Conservation (phyloP, 208 protist species). For the Leishmania aethiopica region DNA sequence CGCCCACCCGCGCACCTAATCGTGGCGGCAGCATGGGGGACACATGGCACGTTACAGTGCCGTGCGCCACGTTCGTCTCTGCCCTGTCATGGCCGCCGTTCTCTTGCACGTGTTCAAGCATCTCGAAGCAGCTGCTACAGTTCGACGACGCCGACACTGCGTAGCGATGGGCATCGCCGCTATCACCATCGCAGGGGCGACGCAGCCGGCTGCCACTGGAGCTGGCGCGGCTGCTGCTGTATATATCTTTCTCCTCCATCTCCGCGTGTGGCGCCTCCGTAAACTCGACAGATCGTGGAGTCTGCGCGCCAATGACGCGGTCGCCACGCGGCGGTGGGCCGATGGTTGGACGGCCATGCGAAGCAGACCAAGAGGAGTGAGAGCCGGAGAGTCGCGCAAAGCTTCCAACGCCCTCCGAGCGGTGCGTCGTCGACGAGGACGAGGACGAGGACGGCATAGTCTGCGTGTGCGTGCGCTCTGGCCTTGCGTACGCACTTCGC, state of each 20-base stretch:
- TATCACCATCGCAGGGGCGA: neutral
- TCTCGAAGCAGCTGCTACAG: neutral
- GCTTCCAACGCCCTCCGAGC: conserved; percentile 16
- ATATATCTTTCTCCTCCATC: conserved; percentile 2
- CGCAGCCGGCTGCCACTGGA: neutral
- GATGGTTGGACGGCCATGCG: neutral
- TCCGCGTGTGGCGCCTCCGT: conserved; percentile 20
- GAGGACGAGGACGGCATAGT: neutral
- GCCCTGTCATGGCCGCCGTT: too few relatives aligned
- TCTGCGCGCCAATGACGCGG: neutral
- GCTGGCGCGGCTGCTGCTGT: neutral
- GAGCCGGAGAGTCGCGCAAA: conserved; percentile 2
- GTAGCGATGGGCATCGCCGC: neutral
- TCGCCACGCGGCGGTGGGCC: neutral
- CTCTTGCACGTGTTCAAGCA: neutral
- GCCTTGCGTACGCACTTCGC: too few relatives aligned
- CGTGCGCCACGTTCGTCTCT: neutral
- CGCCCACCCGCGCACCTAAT: neutral
- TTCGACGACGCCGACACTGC: neutral
- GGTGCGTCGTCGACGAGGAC: neutral
- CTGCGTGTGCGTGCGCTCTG: neutral
- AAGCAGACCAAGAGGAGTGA: conserved; percentile 8
- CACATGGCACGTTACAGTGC: neutral
- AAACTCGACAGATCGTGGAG: conserved; percentile 14
- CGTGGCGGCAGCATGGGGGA: neutral